Evolutionary conservation across 1,284 basidiomycete species (phyloP), one percentile per base, ranked within the genome.

Genomic region (Apiotrichum siamense): DNA sequence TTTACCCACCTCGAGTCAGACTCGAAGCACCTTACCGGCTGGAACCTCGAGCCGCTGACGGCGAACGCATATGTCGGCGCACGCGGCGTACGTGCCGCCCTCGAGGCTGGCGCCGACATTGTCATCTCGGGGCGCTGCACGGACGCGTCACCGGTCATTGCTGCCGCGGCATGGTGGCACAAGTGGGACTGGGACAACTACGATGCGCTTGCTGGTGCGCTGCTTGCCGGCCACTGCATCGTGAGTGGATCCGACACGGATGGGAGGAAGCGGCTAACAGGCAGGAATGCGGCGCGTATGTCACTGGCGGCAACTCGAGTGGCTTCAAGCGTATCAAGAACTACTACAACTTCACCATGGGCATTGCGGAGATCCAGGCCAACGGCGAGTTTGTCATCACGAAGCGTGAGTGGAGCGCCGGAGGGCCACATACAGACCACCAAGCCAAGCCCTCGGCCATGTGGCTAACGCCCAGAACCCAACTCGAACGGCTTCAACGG

Each of bases 121-220:
- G 55, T 65, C 33, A 60, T 66, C 11, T 60, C 58, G 3, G 64
- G 64, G 0, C 49, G 64, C 7, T 61, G 61, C 13, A 60, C 62
- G 17, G 64, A 63, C 35, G 62, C 62, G 2, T 58, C 57, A 12
- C 57, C 58, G 3, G 57, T 59, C 20, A 58, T 60, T 15, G 58
- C 44, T 9, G 54, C 56, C 12, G 60, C 63, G 3, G 56, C 56
- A 5, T 63, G 62, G 61, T 57, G 44, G 38, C 59, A 63, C 46
- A 36, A 35, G 6, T 65, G 63, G 63, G 15, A 21, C 2, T 55
- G 56, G 52, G 44, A 50, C 32, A 38, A 59, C 15, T 61, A 52
- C 35, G 50, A 60, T 27, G 50, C 46, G n/a, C 53, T 65, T 3
- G 59, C 63, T 2, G 60, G 57, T 1, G 58, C 60, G 0, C 45